Evolutionary conservation across 495 filamentous ascomycete species (phyloP).

Genomic region (Podospora pseudocomata): DNA sequence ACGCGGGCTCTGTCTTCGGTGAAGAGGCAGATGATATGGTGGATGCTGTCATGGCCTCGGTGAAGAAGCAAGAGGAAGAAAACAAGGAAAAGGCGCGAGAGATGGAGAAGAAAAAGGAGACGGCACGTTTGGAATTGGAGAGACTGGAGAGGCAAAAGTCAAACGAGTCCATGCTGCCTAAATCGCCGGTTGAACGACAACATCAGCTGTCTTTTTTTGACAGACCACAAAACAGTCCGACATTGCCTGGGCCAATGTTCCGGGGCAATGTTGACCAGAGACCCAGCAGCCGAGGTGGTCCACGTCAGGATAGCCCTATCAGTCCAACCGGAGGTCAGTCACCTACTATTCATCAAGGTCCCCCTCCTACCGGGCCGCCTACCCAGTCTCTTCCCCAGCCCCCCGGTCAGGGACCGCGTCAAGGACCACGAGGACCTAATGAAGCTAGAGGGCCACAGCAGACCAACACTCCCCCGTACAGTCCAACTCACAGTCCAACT

Average conservation of each 20-base stretch:
- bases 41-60: constrained; percentile 29
- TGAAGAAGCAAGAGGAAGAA: constrained; percentile 33
- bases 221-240: background rate
- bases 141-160: constrained; percentile 25
- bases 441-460: background rate
- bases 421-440: constrained; percentile 13
- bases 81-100: constrained; percentile 21
- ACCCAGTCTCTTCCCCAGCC: constrained; percentile 27
- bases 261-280: constrained; percentile 26
- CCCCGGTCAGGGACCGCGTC: constrained; percentile 16
- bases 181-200: constrained; percentile 4
- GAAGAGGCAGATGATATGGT: constrained; percentile 35
- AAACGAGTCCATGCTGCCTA: constrained; percentile 19
- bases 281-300: constrained; percentile 21
- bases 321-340: background rate
- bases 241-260: constrained; percentile 20
- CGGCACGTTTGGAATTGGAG: constrained; percentile 26
- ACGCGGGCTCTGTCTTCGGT: constrained; percentile 25
- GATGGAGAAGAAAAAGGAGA: constrained; percentile 21
- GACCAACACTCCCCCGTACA: background rate
- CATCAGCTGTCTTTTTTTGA: constrained; percentile 1
- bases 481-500: background rate
- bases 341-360: constrained; percentile 20
- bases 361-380: constrained; percentile 32
- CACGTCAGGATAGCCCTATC: constrained; percentile 3